Evolutionary conservation across 2,329 filamentous ascomycete species (phyloP).

Genomic region (Alternaria atra): DNA sequence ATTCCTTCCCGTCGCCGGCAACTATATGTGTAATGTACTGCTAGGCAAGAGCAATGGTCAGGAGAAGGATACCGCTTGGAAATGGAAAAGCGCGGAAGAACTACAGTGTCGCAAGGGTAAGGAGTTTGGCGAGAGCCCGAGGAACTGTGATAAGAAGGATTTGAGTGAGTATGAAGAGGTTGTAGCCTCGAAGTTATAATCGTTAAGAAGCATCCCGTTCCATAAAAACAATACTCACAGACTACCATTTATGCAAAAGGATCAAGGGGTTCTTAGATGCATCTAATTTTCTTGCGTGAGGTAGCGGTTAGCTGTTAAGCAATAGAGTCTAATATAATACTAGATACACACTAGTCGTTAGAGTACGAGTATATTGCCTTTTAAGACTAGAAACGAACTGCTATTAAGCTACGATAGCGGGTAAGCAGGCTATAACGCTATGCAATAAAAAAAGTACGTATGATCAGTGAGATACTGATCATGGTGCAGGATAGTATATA

Average conservation of each 20-base stretch:
- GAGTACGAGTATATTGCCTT: too few species aligned
- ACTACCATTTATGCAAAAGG: not conserved
- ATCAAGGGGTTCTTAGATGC: too few species aligned
- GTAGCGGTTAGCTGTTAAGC: too few species aligned
- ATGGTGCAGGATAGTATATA: too few species aligned
- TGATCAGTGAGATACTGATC: too few species aligned
- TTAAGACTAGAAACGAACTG: too few species aligned
- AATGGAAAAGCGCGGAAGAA: conserved; percentile 43
- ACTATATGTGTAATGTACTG: conserved; percentile 62
- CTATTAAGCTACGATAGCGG: too few species aligned
- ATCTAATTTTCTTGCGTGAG: too few species aligned
- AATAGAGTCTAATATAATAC: too few species aligned
- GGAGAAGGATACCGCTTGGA: conserved; percentile 48
- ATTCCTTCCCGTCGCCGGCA: conserved; percentile 69
- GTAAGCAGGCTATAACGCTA: too few species aligned
- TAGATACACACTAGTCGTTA: too few species aligned
- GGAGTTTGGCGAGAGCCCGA: conserved; percentile 29
- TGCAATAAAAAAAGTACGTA: too few species aligned
- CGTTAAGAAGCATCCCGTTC: not conserved
- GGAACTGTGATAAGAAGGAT: conserved; percentile 19
- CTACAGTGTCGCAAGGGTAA: conserved; percentile 25
- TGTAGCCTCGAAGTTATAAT: conserved; percentile 3
- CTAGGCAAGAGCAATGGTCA: conserved; percentile 47
- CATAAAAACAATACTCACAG: not conserved
- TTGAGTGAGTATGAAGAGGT: conserved; percentile 23